phyloP scores from a whole-genome alignment of 805 yeast genomes.

The Teunomyces atbi region DNA sequence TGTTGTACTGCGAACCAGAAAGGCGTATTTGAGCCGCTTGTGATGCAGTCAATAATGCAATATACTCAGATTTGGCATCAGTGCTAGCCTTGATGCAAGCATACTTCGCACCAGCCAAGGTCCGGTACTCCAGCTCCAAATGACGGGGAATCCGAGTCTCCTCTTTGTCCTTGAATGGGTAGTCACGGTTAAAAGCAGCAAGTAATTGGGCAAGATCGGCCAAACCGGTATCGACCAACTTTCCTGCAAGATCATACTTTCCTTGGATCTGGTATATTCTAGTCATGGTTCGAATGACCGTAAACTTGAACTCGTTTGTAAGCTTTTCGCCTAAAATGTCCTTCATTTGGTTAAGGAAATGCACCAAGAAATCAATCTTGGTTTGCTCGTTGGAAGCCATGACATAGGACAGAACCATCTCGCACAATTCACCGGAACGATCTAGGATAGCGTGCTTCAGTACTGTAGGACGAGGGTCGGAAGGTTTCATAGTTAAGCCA shows the following conservation, averaged over 20 bases:
- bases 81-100: constrained; percentile 8
- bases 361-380: constrained; percentile 22
- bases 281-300: constrained; percentile 29
- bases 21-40: constrained; percentile 12
- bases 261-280: constrained; percentile 24
- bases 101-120: constrained; percentile 14
- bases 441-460: constrained; percentile 4
- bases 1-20: constrained; percentile 19
- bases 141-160: constrained; percentile 11
- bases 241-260: constrained; percentile 19
- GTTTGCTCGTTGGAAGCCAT: constrained; percentile 13
- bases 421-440: constrained; percentile 21
- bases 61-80: constrained; percentile 9
- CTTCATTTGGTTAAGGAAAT: constrained; percentile 28
- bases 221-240: constrained; percentile 26
- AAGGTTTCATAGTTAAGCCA: constrained; percentile 19
- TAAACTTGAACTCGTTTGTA: constrained; percentile 21
- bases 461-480: neutral
- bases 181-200: constrained; percentile 12
- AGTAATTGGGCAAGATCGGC: constrained; percentile 19
- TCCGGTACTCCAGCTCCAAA: constrained; percentile 5
- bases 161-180: constrained; percentile 15
- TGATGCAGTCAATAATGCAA: constrained; percentile 9
- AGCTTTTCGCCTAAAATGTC: constrained; percentile 19
- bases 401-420: constrained; percentile 25